Evolutionary conservation across 257 asterid species (phyloP).

Genomic region (Cinchona pubescens): DNA sequence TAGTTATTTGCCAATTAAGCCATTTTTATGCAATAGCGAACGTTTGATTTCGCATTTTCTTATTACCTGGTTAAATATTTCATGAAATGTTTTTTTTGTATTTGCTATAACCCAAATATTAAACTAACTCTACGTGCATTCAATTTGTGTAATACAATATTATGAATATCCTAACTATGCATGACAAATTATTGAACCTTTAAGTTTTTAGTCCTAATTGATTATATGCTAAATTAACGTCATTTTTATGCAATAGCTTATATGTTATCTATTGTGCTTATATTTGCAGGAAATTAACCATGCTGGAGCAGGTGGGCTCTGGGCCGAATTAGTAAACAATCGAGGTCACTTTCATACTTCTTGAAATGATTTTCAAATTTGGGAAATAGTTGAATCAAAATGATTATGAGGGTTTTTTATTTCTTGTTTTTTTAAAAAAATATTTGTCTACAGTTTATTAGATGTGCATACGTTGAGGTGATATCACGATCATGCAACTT

Average conservation of each 20-base stretch:
- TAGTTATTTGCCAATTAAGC: too few species aligned
- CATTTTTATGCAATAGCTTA: neutral
- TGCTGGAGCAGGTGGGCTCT: slow-evolving; percentile 99
- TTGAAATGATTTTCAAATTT: neutral
- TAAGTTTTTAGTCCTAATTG: too few species aligned
- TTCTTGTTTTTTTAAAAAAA: neutral
- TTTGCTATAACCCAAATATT: too few species aligned
- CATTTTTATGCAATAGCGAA: too few species aligned
- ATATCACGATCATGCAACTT: too few species aligned
- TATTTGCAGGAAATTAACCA: slow-evolving; percentile 90
- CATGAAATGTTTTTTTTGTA: neutral
- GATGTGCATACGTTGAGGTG: too few species aligned
- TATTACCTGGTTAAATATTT: neutral
- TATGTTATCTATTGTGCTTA: neutral
- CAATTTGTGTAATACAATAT: too few species aligned
- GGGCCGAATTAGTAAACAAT: slow-evolving; percentile 96
- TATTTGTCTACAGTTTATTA: too few species aligned
- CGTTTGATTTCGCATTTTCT: too few species aligned
- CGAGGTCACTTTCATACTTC: slow-evolving; percentile 57
- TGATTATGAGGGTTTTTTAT: neutral
- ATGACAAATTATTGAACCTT: too few species aligned
- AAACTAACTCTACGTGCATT: neutral
- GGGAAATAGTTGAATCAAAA: neutral
- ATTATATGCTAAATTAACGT: neutral
- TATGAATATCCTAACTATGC: too few species aligned